Conservation (phyloP, 1,139 yeast species). For the Taphrina communis region DNA sequence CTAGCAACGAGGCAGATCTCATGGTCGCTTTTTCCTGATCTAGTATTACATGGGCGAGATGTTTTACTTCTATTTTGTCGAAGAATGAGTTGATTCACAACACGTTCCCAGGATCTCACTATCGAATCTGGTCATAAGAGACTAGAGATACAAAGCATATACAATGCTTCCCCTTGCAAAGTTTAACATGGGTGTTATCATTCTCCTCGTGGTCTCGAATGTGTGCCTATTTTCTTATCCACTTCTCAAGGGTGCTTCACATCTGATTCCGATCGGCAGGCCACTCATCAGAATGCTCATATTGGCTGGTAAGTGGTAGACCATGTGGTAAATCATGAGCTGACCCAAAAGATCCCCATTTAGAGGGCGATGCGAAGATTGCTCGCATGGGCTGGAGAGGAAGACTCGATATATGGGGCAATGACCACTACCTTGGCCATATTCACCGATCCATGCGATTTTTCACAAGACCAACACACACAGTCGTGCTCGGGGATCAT, state of each 20-base stretch:
- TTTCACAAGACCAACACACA: slow-evolving; percentile 66
- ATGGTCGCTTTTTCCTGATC: too few relatives aligned
- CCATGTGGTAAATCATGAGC: background rate
- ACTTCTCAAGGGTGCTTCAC: slow-evolving; percentile 20
- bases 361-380: slow-evolving; percentile 33
- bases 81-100: too few relatives aligned
- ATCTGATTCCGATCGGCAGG: slow-evolving; percentile 22
- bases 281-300: slow-evolving; percentile 33
- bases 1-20: too few relatives aligned
- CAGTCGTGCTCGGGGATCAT: slow-evolving; percentile 83
- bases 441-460: slow-evolving; percentile 33
- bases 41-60: too few relatives aligned
- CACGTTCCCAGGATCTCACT: too few relatives aligned
- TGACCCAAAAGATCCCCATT: slow-evolving; percentile 14
- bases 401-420: slow-evolving; percentile 40
- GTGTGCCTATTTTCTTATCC: slow-evolving; percentile 33
- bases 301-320: slow-evolving; percentile 24
- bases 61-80: too few relatives aligned
- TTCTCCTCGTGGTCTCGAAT: slow-evolving; percentile 7
- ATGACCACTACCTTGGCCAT: slow-evolving; percentile 39
- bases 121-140: too few relatives aligned
- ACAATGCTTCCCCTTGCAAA: background rate
- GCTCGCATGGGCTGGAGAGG: slow-evolving; percentile 39
- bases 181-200: background rate
- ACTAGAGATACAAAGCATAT: too few relatives aligned